Conservation (phyloP, 371 early-diverging fungal genomes). For the Mucor lusitanicus region DNA sequence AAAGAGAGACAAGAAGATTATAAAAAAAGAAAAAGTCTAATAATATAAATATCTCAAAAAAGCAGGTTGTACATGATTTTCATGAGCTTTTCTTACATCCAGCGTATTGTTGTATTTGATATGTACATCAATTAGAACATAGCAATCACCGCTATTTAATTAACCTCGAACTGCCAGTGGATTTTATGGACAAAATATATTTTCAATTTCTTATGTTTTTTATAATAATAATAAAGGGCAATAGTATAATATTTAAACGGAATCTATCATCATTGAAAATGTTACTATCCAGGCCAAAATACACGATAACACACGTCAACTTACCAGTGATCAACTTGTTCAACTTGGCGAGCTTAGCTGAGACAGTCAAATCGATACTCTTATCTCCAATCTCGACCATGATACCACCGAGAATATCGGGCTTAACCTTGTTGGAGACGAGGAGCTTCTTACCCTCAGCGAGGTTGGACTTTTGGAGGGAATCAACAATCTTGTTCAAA, state of each 20-base stretch:
- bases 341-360: conserved; percentile 92
- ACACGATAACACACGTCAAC: not conserved
- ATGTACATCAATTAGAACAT: not conserved
- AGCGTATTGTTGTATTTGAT: not conserved
- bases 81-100: not conserved
- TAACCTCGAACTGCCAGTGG: not conserved
- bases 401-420: conserved; percentile 93
- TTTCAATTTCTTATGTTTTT: conserved; percentile 7
- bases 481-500: conserved; percentile 54
- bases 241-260: conserved; percentile 16
- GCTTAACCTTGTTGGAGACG: conserved; percentile 91
- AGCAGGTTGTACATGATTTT: conserved; percentile 8
- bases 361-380: conserved; percentile 96
- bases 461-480: conserved; percentile 54
- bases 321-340: conserved; percentile 83
- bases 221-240: conserved; percentile 4
- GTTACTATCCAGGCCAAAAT: not conserved
- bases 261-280: conserved; percentile 12
- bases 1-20: not conserved
- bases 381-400: conserved; percentile 97
- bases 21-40: conserved; percentile 1
- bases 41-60: not conserved
- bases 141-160: not conserved
- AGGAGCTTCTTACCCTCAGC: conserved; percentile 64
- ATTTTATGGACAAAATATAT: not conserved